These are phyloP conservation scores for Aspergillus udagawae DNA, from an alignment of 2,329 filamentous ascomycete genomes.

Conservation along the genomic window DNA sequence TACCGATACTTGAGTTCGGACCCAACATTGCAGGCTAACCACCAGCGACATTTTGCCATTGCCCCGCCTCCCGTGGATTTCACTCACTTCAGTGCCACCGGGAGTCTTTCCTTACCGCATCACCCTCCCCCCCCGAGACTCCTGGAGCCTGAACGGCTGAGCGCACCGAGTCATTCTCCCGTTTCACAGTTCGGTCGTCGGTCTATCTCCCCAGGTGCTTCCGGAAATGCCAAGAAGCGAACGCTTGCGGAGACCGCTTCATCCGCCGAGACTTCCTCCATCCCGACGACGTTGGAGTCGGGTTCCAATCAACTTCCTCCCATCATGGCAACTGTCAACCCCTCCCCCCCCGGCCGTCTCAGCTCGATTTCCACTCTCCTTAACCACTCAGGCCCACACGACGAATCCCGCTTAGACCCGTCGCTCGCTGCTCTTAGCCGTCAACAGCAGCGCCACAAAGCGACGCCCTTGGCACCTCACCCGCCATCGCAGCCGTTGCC, in stretches of 20 bases:
- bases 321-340: slow-evolving; percentile 34
- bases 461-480: slow-evolving; percentile 17
- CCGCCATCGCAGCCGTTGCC: slow-evolving; percentile 25
- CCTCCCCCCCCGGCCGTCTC: slow-evolving; percentile 54
- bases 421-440: slow-evolving; percentile 30
- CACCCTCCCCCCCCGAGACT: slow-evolving; percentile 27
- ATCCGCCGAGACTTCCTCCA: slow-evolving; percentile 22
- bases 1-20: slow-evolving; percentile 32
- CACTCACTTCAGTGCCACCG: slow-evolving; percentile 40
- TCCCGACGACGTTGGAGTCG: slow-evolving; percentile 28
- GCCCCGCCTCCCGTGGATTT: slow-evolving; percentile 49
- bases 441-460: slow-evolving; percentile 27
- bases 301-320: slow-evolving; percentile 37
- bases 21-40: slow-evolving; percentile 33
- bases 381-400: slow-evolving; percentile 49
- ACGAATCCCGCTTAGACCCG: slow-evolving; percentile 41
- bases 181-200: slow-evolving; percentile 28
- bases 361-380: slow-evolving; percentile 74
- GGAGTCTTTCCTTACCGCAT: slow-evolving; percentile 29
- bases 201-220: slow-evolving; percentile 29
- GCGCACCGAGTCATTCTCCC: slow-evolving; percentile 21
- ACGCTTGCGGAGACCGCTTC: slow-evolving; percentile 31
- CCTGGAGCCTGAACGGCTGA: slow-evolving; percentile 28
- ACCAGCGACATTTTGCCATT: slow-evolving; percentile 27
- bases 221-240: slow-evolving; percentile 33